Evolutionary conservation across 441 rosid species (phyloP).

Genomic region (Euphorbia corollata): DNA sequence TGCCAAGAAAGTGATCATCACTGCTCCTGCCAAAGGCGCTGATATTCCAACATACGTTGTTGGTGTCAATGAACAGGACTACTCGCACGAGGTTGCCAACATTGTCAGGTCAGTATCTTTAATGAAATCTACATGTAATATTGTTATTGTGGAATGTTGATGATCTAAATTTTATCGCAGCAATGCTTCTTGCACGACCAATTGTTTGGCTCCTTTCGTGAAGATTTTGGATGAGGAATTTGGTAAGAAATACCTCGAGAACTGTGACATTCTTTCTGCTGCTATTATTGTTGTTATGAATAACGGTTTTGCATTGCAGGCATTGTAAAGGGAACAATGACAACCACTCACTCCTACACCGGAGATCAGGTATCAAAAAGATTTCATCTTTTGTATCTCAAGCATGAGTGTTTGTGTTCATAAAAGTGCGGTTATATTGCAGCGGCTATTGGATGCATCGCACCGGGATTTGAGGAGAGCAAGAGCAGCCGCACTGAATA

Average conservation of each 20-base stretch:
- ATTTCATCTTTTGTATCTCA: not conserved
- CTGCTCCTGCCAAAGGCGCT: constrained; percentile 97
- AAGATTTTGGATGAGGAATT: constrained; percentile 85
- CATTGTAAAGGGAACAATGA: constrained; percentile 96
- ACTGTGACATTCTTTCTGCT: no score
- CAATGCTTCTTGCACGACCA: constrained; percentile 97
- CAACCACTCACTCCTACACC: constrained; percentile 96
- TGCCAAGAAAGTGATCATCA: constrained; percentile 84
- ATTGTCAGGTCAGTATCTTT: constrained; percentile 54
- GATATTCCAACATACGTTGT: constrained; percentile 93
- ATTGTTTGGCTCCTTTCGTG: constrained; percentile 90
- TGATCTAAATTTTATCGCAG: constrained; percentile 27
- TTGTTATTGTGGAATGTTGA: not conserved
- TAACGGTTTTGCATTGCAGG: constrained; percentile 37
- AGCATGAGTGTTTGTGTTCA: not conserved
- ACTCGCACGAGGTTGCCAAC: constrained; percentile 62
- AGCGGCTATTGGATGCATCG: constrained; percentile 95
- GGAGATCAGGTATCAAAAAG: constrained; percentile 70
- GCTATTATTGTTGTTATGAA: not conserved
- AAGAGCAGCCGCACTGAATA: constrained; percentile 93
- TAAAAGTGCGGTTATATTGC: constrained; percentile 17
- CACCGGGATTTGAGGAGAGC: constrained; percentile 98
- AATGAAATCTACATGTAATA: not conserved
- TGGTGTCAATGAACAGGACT: constrained; percentile 88
- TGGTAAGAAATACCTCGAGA: constrained; percentile 32